Evolutionary conservation across 2,329 filamentous ascomycete genomes (phyloP), one percentile per base, ranked within the genome.

Genomic region (Alternaria arborescens): DNA sequence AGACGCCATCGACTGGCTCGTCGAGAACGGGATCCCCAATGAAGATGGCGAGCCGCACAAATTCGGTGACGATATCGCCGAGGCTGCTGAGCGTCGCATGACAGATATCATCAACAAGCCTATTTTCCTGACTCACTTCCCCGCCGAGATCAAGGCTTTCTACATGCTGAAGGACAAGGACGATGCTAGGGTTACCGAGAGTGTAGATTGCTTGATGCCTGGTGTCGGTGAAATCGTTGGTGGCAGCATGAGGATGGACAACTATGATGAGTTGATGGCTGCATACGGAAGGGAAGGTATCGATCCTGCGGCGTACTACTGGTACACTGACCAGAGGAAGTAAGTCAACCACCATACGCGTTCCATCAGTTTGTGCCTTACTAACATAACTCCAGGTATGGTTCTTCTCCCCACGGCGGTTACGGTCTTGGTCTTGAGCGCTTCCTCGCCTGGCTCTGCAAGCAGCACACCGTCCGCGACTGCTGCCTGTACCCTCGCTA

Each of bases 271-370:
- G 84, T 83, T 78, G 58, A 89, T 97, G 85, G 89, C 86, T 24
- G 95, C 92, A 1, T 99, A 96, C 79, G 88, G 93, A 80, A 88
- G 90, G 64, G 91, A 97, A 81, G 90, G 90, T 41, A 96, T 98
- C 78, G 88, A 92, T 71, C 88, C 93, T 20, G 87, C 87, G 71
- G 89, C 90, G 46, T 98, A 98, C 83, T 98, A 96, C 86, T 99
- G 95, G 95, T 99, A 98, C 83, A 96, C 93, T 32, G 95, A 97
- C 82, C 93, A 97, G 87, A 86, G 94, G 77, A 97, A 95, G 92
- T 94, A 82, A 84, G 90, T 88, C 3, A 24, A 3, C n/a, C 7
- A 16, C 12, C 12, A 34, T 12, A 11, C 52, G 3, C 16, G 5
- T 3, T 53, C 2, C 14, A 5, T 10, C 18, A 16, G 8, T 44